These are phyloP conservation scores for Acephala macrosclerotiorum DNA, from an alignment of 2,329 filamentous ascomycete genomes.

Conservation along the genomic window DNA sequence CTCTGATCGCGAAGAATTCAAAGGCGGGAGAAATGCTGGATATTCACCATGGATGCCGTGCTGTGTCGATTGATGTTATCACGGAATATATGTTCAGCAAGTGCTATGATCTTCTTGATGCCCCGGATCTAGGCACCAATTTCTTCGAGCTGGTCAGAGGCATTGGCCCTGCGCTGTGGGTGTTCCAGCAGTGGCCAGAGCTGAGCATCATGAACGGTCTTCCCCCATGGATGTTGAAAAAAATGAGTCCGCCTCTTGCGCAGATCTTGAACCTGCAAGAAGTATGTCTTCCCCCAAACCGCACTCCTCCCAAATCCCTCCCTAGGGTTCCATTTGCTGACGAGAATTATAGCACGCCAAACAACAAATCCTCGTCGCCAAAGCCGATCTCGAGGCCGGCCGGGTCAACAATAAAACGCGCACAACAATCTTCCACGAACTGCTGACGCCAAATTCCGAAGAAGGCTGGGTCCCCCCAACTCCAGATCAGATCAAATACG, in stretches of 20 bases:
- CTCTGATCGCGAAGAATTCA: not conserved
- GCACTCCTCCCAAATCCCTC: not conserved
- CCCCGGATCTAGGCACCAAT: conserved; percentile 16
- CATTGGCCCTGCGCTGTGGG: conserved; percentile 41
- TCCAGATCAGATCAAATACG: conserved; percentile 25
- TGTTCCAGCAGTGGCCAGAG: conserved; percentile 24
- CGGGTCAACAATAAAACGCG: conserved; percentile 26
- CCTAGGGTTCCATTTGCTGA: conserved; percentile 14
- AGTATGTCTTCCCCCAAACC: conserved; percentile 10
- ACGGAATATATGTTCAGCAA: conserved; percentile 23
- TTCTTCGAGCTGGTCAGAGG: conserved; percentile 21
- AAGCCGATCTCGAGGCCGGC: conserved; percentile 22
- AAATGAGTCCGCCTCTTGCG: conserved; percentile 17
- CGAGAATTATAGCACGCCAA: conserved; percentile 19
- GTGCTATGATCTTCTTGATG: conserved; percentile 23
- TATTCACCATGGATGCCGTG: conserved; percentile 20
- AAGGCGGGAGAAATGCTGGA: conserved; percentile 3
- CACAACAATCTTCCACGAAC: conserved; percentile 42
- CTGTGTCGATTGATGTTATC: conserved; percentile 26
- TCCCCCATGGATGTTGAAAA: conserved; percentile 16
- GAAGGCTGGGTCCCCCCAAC: conserved; percentile 23
- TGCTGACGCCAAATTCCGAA: conserved; percentile 33
- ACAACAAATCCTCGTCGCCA: conserved; percentile 17
- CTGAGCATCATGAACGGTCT: conserved; percentile 16
- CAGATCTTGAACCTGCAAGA: conserved; percentile 17